phyloP scores from a whole-genome alignment of 345 rosid species.

The Theobroma cacao region DNA sequence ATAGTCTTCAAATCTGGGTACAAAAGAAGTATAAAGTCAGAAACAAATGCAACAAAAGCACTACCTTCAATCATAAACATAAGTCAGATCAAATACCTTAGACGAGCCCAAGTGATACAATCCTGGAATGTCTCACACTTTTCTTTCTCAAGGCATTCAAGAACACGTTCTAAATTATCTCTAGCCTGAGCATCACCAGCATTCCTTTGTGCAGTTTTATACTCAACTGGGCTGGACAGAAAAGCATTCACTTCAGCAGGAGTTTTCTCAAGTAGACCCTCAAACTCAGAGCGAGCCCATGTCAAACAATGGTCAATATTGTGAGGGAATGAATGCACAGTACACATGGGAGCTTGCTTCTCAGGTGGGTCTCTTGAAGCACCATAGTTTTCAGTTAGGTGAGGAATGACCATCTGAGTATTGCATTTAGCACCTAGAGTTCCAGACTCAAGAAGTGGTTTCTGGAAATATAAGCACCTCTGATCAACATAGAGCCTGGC shows the following conservation, averaged over 20 bases:
- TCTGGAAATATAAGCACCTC: conserved; percentile 97
- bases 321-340: conserved; percentile 98
- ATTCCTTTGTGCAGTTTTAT: conserved; percentile 58
- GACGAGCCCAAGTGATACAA: conserved; percentile 93
- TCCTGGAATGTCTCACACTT: conserved; percentile 86
- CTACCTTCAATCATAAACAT: background rate
- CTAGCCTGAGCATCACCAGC: conserved; percentile 99
- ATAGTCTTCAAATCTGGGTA: conserved; percentile 88
- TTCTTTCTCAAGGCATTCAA: conserved; percentile 92
- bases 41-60: background rate
- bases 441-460: conserved; percentile 99
- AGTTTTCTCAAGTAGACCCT: conserved; percentile 95
- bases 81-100: conserved; percentile 45
- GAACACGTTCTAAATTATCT: conserved; percentile 80
- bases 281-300: conserved; percentile 99
- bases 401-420: conserved; percentile 98
- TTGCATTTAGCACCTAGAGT: conserved; percentile 98
- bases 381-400: conserved; percentile 95
- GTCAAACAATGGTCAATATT: conserved; percentile 98
- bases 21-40: conserved; percentile 21
- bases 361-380: conserved; percentile 99
- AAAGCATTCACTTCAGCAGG: conserved; percentile 97
- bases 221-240: conserved; percentile 74
- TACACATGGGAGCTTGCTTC: conserved; percentile 99
- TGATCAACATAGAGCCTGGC: conserved; percentile 97